These are phyloP conservation scores for Boletus barrowsii DNA, from an alignment of 768 basidiomycete species.

Conservation along the genomic window DNA sequence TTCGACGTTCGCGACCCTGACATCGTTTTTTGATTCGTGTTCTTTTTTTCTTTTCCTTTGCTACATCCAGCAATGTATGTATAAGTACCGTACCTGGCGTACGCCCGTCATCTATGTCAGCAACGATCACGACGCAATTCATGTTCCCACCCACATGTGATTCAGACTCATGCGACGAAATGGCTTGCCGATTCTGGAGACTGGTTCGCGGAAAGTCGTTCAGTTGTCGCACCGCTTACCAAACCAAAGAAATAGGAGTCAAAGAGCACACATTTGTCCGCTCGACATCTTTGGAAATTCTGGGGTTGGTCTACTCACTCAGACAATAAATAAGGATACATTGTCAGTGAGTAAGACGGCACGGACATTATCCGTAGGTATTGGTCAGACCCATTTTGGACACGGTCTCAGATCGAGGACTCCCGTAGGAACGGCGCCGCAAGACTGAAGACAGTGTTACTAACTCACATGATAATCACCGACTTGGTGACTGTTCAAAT, in stretches of 20 bases:
- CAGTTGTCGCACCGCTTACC: neutral
- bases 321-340: neutral
- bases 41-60: neutral
- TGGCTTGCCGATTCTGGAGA: neutral
- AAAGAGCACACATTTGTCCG: neutral
- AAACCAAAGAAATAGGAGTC: neutral
- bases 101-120: slow-evolving; percentile 22
- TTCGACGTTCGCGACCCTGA: slow-evolving; percentile 23
- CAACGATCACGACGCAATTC: slow-evolving; percentile 8
- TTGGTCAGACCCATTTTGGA: neutral
- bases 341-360: neutral
- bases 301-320: no score
- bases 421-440: no score
- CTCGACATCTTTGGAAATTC: neutral
- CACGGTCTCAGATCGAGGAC: slow-evolving; percentile 2
- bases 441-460: no score
- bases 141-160: slow-evolving; percentile 1
- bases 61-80: slow-evolving; percentile 26
- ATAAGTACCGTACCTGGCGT: slow-evolving; percentile 36
- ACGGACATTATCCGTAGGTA: neutral
- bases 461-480: no score
- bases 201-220: neutral
- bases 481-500: no score
- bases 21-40: slow-evolving; percentile 11
- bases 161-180: neutral